Evolutionary conservation across 2,329 filamentous ascomycete genomes (phyloP), one percentile per base, ranked within the genome.

Genomic region (Diaporthe sp.): DNA sequence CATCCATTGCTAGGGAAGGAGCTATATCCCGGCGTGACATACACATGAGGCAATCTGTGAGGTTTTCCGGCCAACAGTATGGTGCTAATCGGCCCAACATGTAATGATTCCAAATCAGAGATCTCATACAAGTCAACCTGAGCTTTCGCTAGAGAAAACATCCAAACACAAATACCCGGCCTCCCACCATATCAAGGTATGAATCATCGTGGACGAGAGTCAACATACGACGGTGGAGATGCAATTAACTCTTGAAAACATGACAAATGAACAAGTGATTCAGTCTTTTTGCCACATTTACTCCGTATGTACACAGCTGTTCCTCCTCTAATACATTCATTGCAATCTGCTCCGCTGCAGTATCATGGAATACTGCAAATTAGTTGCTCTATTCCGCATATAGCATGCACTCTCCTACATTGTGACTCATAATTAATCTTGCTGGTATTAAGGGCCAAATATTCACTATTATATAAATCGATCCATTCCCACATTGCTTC

Each of bases 351-450:
- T 42, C 37, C 3, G 6, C 57, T 13, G 19, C 57, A 59, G 8
- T 10, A 13, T 5, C 19, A 58, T 4, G 13, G 12, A 37, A 58
- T 10, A 58, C 17, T 15, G 9, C 31, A 6, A 22, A 1, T 15
- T 4, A 19, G 4, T n/a, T n/a, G 10, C 8, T n/a, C 22, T 9
- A 0, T 12, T 25, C n/a, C 0, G 22, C 22, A 5, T 25, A 17
- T 55, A 12, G 13, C 25, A 55, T 55, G 5, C 51, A 55, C 17
- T 55, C 51, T 8, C 9, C 28, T 10, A 57, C 3, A 8, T 6
- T 9, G 25, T 57, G 53, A 19, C 13, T 22, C 53, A 31, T 53
- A 2, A 25, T 13, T 2, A 13, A 25, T 51, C 49, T 53, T 53
- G 51, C 51, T 8, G 13, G 1, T n/a, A 53, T 15, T 0, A 2